Evolutionary conservation across 1,284 basidiomycete species (phyloP), one percentile per base, ranked within the genome.

Genomic region (Puccinia coronata): DNA sequence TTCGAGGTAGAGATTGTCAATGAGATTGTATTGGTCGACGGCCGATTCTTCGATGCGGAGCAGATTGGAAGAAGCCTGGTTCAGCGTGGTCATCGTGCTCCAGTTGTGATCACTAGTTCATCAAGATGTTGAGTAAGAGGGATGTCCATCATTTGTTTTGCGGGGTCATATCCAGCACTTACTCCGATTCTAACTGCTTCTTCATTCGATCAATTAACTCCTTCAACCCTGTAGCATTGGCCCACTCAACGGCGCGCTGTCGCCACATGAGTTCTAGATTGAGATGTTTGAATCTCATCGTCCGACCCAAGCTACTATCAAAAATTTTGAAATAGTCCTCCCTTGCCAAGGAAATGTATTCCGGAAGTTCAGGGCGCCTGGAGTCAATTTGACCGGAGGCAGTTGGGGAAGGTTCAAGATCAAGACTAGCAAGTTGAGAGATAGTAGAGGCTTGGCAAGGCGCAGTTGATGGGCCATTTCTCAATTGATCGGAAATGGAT

Each of bases 241-340:
- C 69, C 78, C 78, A 80, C 47, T 72, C 69, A 59, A 80, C 39
- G 18, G 55, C 65, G 28, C 69, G 41, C 63, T 80, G 28, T 34
- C 78, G 67, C 78, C 78, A 80, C 43, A 80, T 55, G 11, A 80
- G 43, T 51, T 80, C 78, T 25, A 80, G 55, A 47, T 59, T 63
- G 23, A 80, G 59, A 72, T 80, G 49, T 28, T 80, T 71, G 18
- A 23, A 59, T 63, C 69, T 80, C 47, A 80, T 59, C 23, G 41
- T 49, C 20, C 39, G 63, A 63, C 78, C 78, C 31, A 80, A 25
- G 39, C 47, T 41, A 14, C 59, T 69, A 23, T 78, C 65, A 28
- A 78, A 78, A 36, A 78, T 69, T 69, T 69, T 57, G 39, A 78
- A 78, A 36, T 69, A 78, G 47, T 78, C 76, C n/a, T 78, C 76